Evolutionary conservation across 1,284 basidiomycete species (phyloP), one percentile per base, ranked within the genome.

Genomic region (Irpex lacteus): DNA sequence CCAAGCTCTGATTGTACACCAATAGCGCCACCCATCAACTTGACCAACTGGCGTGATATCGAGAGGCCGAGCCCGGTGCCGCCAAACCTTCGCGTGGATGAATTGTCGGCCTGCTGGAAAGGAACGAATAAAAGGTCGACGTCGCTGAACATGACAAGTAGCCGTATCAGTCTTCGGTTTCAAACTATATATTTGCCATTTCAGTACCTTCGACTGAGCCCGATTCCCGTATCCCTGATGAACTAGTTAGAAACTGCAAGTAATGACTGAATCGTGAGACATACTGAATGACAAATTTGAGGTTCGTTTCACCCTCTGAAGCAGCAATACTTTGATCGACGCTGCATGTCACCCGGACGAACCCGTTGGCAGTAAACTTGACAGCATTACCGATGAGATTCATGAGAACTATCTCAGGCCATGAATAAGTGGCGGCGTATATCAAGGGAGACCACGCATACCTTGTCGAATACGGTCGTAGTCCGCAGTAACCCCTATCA

Each of bases 81-180:
- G 60, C 89, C 88, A 70, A 89, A 91, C 4, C 85, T 82, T 26
- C 88, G 82, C 15, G 89, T 90, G 0, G 88, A 88, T 0, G 88
- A 90, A 68, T 87, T 89, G 76, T 91, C 89, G 8, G 88, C 89
- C 74, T 91, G 89, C 67, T 88, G 87, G 67, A 91, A 91, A 11
- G 88, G 88, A 19, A 87, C 83, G 66, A 90, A 91, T 2, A 91
- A 74, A 8, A 84, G 78, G 59, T 89, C 86, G 3, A 87, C 83
- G 65, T 90, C 88, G 65, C 82, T 75, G 57, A 5, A 26, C 2
- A 34, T 34, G 34, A 34, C 8, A 49, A 44, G 26, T 4, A 19
- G 60, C 9, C 38, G 7, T 13, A 9, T 8, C 13, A 36, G n/a
- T 2, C 47, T 18, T 11, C n/a, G 26, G 21, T 36, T 15, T 7